Evolutionary conservation across 768 basidiomycete species (phyloP), one percentile per base, ranked within the genome.

Genomic region (Xerocomus potaroensis): DNA sequence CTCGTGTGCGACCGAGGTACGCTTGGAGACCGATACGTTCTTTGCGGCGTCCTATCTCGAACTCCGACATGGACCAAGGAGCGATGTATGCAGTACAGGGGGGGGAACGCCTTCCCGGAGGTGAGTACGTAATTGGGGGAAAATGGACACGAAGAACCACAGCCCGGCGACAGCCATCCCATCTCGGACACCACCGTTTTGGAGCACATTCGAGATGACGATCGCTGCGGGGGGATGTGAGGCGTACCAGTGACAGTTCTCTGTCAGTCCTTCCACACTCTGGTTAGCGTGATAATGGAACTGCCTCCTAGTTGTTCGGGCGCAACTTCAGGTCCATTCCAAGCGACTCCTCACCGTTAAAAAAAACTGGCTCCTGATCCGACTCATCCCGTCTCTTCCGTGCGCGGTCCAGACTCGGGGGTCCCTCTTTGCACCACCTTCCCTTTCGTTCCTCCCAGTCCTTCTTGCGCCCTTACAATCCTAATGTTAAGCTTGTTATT

Each of bases 381-480:
- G 59, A 43, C 45, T 6, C 7, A 16, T 57, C 35, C 54, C 57
- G 59, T 45, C 43, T 29, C 30, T 51, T 55, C 45, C 44, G 40
- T 38, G 23, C 39, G 22, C 14, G 29, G 30, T 36, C 34, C 38
- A 41, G 39, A 4, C 39, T 27, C 14, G 37, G 23, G 18, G 46
- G 48, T 43, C 38, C 33, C 40, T 46, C 24, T 16, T 10, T 9
- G 21, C 21, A 26, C 15, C 38, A 26, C 38, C 38, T 15, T 26
- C 23, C 15, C 24, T 5, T 8, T 38, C 37, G 38, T 24, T 29
- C 18, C 33, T 31, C 21, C 40, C 16, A 14, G 10, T 29, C 19
- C 27, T 14, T 12, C 18, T 29, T 24, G 33, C 26, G 12, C 16
- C n/a, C 6, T 29, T 8, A 53, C 50, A 11, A 42, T 35, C 21